These are phyloP conservation scores for Fraxinus nigra DNA, from an alignment of 305 asterid genomes.

Conservation along the genomic window DNA sequence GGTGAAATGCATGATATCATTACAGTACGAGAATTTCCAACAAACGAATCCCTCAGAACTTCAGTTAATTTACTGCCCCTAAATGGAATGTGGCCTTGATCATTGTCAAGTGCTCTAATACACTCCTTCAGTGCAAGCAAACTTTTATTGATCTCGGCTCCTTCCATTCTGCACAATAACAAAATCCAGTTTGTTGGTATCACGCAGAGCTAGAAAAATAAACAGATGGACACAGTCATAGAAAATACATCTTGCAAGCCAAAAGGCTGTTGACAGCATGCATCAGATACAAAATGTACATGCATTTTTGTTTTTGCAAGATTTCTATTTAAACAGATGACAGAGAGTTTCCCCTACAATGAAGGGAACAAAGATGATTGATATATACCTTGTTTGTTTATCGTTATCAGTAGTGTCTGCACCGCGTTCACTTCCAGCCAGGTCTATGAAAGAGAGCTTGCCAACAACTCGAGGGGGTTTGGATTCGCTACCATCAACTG, in stretches of 20 bases:
- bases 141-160: slow-evolving; percentile 97
- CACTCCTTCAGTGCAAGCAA: slow-evolving; percentile 97
- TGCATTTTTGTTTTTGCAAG: background rate
- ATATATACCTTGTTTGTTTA: slow-evolving; percentile 82
- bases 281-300: background rate
- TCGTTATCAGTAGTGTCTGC: slow-evolving; percentile 98
- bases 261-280: background rate
- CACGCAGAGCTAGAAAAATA: background rate
- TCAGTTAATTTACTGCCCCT: slow-evolving; percentile 98
- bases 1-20: slow-evolving; percentile 97
- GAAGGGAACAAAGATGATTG: background rate
- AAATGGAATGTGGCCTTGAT: slow-evolving; percentile 96
- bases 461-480: slow-evolving; percentile 91
- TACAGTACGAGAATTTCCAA: slow-evolving; percentile 94
- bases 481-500: slow-evolving; percentile 78
- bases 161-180: slow-evolving; percentile 78
- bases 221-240: background rate
- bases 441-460: slow-evolving; percentile 96
- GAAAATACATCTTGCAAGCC: background rate
- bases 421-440: slow-evolving; percentile 99
- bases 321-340: background rate
- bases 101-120: slow-evolving; percentile 96
- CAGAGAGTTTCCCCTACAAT: background rate
- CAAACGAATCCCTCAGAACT: slow-evolving; percentile 91
- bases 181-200: background rate